Evolutionary conservation across 2,329 filamentous ascomycete species (phyloP).

Genomic region (Aspergillus ibericus): DNA sequence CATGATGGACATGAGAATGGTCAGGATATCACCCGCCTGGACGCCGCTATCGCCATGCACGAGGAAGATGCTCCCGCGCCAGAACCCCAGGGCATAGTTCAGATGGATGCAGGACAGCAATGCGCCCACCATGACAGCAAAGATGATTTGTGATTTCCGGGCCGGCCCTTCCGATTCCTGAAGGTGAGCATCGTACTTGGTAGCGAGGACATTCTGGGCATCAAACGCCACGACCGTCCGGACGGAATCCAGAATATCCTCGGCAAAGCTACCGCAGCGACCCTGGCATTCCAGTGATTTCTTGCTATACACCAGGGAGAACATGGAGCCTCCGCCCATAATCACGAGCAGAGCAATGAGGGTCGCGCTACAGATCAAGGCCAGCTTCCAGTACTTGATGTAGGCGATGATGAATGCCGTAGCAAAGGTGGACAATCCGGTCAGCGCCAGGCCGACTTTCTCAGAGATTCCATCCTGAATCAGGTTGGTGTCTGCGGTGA

Average conservation of each 20-base stretch:
- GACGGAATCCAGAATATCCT: conserved; percentile 53
- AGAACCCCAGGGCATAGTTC: conserved; percentile 36
- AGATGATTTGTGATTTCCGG: conserved; percentile 29
- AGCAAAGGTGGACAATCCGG: conserved; percentile 74
- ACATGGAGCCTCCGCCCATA: conserved; percentile 69
- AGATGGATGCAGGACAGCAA: conserved; percentile 35
- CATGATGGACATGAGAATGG: conserved; percentile 33
- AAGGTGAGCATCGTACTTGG: conserved; percentile 29
- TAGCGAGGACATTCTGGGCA: conserved; percentile 26
- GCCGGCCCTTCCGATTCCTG: conserved; percentile 26
- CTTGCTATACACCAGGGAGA: conserved; percentile 77
- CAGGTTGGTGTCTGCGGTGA: conserved; percentile 85
- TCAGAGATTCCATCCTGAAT: conserved; percentile 91
- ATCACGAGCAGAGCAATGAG: conserved; percentile 71
- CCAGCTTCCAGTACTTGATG: conserved; percentile 86
- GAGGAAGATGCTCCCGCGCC: conserved; percentile 34
- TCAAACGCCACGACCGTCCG: conserved; percentile 54
- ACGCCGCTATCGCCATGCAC: conserved; percentile 20
- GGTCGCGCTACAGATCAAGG: conserved; percentile 76
- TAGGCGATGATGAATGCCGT: conserved; percentile 87
- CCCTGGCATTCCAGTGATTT: conserved; percentile 74
- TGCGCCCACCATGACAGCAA: conserved; percentile 31
- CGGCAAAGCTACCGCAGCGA: conserved; percentile 46
- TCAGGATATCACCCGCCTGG: conserved; percentile 28
- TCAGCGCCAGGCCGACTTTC: conserved; percentile 75